Base-by-base conservation (phyloP, 208 protist species). In the Trypanosomatidae sp. region DNA sequence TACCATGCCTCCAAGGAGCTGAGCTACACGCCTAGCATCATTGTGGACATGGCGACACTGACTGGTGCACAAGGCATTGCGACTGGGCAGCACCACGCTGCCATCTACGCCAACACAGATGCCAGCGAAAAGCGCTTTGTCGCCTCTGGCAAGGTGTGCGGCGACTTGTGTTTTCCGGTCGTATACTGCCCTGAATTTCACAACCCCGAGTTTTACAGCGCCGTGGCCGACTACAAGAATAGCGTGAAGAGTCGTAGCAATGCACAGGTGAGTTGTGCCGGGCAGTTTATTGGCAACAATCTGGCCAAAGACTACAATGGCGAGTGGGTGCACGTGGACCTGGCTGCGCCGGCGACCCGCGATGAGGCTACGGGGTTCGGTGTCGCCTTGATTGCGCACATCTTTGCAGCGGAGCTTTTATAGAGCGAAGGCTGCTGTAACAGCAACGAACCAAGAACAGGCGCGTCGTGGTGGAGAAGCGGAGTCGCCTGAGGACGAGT, bases 21-120 rank as follows among this genome's bases (percentile, higher is more conserved):
- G 36, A 67, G 79, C 49, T 91, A 89, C 75, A 93, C 86, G 43
- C 94, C 96, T 9, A 80, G 79, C 71, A 77, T 91, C 46, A 85
- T 98, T 66, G 75, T 98, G 8, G 92, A 97, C 74, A 94, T 98
- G 85, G 96, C 94, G 25, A 98, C 96, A 15, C 79, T 98, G 28
- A 98, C 96, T 4, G 96, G 96, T 15, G 93, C 92, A 12, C 95
- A 98, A 60, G 81, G 81, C 17, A 83, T 95, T n/a, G 89, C 92
- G 13, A 97, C 92, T 3, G 95, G 95, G 28, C 62, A 75, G 56
- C 73, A 78, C 36, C 91, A 96, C 74, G 95, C 93, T 36, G 88
- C 90, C 36, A 86, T 98, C 43, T 96, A 92, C 75, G 59, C 82
- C 19, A 96, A 93, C 76, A 90, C 79, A 19, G 87, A 95, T 3